Evolutionary conservation across 306 rosid genomes (phyloP), one percentile per base, ranked within the genome.

Genomic region (Alnus rubra): DNA sequence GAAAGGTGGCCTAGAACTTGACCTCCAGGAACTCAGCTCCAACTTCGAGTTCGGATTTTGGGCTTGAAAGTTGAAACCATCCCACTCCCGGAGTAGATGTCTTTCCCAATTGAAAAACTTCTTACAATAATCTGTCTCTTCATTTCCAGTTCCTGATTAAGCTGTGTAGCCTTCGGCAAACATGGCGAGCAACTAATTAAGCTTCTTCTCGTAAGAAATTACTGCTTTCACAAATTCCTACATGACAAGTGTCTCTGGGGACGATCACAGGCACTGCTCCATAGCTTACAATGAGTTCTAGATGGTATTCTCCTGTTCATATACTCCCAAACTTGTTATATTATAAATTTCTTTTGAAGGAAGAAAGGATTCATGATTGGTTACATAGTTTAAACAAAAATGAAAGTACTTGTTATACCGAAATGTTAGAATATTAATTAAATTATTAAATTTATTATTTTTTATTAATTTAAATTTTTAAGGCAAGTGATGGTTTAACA

Each of bases 221-320:
- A 81, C 88, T 70, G 87, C 89, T 71, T 70, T 79, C 48, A 81
- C 88, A 83, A 85, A 86, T 67, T 86, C 88, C 90, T 87, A 65
- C 76, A 69, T 74, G 72, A 77, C 68, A 81, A 62, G 28, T 23
- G 28, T 54, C 98, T n/a, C n/a, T 88, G 4, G 97, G 98, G 51
- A 92, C 91, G 30, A 94, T 94, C 0, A 94, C 92, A 1, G 98
- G 98, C 9, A 90, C 97, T 0, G 97, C 98, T 0, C 98, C 98
- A 67, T 94, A 89, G 5, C 79, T 77, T 10, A 94, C 93, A 78
- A 94, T 89, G 30, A 94, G 98, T 86, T 92, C 97, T 3, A 94
- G 98, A 82, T 94, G 98, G 72, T 91, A 94, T 63, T 94, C 98
- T 12, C 97, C 97, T 94, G 85, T 42, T 42, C 45, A 42, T 42